These are phyloP conservation scores for Erodium texanum DNA, from an alignment of 441 rosid species.

Conservation along the genomic window DNA sequence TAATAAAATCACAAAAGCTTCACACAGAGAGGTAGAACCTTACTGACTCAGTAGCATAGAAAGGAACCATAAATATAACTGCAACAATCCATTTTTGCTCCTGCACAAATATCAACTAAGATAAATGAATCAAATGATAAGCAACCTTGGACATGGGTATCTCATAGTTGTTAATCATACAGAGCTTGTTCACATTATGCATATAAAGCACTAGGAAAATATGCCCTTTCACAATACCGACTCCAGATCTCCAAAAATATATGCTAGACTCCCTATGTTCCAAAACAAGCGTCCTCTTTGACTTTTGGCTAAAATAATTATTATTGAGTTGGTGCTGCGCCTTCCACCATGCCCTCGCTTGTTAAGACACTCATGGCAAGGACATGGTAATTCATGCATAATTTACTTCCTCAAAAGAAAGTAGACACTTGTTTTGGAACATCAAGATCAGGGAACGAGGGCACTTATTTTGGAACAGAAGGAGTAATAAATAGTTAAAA, in stretches of 20 bases:
- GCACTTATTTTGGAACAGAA: neutral
- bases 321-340: too few species aligned
- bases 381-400: neutral
- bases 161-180: neutral
- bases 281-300: too few species aligned
- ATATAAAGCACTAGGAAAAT: neutral
- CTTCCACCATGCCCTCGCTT: too few species aligned
- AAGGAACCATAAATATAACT: conserved; percentile 79
- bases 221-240: neutral
- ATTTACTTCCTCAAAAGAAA: neutral
- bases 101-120: conserved; percentile 26
- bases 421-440: neutral
- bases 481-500: too few species aligned
- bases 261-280: neutral
- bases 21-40: conserved; percentile 21
- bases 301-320: too few species aligned
- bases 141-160: neutral
- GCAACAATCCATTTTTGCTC: conserved; percentile 89
- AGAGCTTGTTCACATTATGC: neutral
- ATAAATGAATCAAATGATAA: neutral
- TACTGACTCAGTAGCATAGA: conserved; percentile 79
- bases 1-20: neutral
- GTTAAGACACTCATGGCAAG: too few species aligned
- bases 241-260: neutral
- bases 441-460: neutral